Evolutionary conservation across 345 rosid genomes (phyloP), one percentile per base, ranked within the genome.

Genomic region (Moricandia moricandioides): DNA sequence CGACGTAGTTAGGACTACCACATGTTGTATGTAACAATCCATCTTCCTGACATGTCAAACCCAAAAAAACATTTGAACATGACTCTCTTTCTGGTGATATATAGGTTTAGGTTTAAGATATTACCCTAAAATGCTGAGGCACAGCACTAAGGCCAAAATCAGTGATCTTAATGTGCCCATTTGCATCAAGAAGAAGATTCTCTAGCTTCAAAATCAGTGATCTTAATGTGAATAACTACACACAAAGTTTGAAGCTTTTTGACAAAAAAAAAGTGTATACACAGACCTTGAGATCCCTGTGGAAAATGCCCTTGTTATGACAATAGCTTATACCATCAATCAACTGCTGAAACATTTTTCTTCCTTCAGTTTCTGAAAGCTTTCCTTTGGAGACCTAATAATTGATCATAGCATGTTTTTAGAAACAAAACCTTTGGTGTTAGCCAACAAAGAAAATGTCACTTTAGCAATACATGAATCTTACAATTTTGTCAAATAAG

Each of bases 131-230:
- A 84, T 91, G 96, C 64, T 87, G 90, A 34, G 97, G 89, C 56
- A 94, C 73, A 24, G 98, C 97, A 74, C 98, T 94, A 67, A 94
- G 97, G 63, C 97, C 97, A 65, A 94, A 94, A 79, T 94, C 97
- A 35, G 96, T 74, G 81, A 94, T 91, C 84, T 94, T 94, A 45
- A 94, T 86, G 75, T 83, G 83, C 4, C 95, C 97, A 40, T 85
- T 80, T 24, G 90, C 81, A 81, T 91, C 98, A 45, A 94, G 74
- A 67, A 94, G 88, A 79, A 91, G 68, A 58, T 94, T 94, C 85
- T 94, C 98, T 56, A 87, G 86, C 97, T 94, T 7, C 18, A 47
- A 9, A 6, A 88, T 29, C 31, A n/a, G 8, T 10, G 7, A 21
- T 21, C 24, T 21, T 21, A 21, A 29, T 29, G 5, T 29, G 4